phyloP scores from a whole-genome alignment of 805 yeast species.

The Metschnikowia similis region DNA sequence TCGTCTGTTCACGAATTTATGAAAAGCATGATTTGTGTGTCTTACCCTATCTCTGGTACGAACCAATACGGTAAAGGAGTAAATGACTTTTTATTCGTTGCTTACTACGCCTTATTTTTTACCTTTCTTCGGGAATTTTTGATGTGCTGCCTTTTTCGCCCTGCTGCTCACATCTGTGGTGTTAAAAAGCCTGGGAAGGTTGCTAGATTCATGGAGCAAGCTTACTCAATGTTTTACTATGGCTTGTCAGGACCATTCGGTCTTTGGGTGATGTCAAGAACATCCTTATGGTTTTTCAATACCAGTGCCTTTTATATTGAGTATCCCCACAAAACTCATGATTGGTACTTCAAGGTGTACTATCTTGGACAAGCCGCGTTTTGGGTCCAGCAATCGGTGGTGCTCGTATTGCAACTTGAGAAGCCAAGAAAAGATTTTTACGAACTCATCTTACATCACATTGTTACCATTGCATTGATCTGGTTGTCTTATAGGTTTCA shows the following conservation, averaged over 20 bases:
- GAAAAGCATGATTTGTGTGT: slow-evolving; percentile 57
- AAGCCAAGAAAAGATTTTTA: slow-evolving; percentile 92
- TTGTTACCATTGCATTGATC: slow-evolving; percentile 83
- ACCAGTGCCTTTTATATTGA: slow-evolving; percentile 74
- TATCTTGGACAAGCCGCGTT: slow-evolving; percentile 92
- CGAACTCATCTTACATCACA: slow-evolving; percentile 90
- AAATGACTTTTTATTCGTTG: slow-evolving; percentile 76
- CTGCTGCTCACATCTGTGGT: slow-evolving; percentile 57
- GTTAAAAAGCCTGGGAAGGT: slow-evolving; percentile 52
- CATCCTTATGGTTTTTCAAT: slow-evolving; percentile 86
- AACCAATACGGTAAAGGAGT: slow-evolving; percentile 83
- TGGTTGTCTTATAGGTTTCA: slow-evolving; percentile 88
- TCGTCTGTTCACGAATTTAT: slow-evolving; percentile 54
- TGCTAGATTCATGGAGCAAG: slow-evolving; percentile 88
- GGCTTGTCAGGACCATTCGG: slow-evolving; percentile 83
- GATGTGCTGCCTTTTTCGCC: slow-evolving; percentile 78
- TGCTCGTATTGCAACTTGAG: slow-evolving; percentile 78
- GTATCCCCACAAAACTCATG: slow-evolving; percentile 81
- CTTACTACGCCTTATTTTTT: slow-evolving; percentile 78
- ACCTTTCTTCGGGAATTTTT: slow-evolving; percentile 86
- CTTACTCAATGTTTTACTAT: slow-evolving; percentile 78
- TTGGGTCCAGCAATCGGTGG: slow-evolving; percentile 94
- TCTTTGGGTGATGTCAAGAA: slow-evolving; percentile 72
- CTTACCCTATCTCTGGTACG: slow-evolving; percentile 59
- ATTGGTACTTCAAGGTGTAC: slow-evolving; percentile 66